These are phyloP conservation scores for Wallacemonas sp. DNA, from an alignment of 208 protist species.

Conservation along the genomic window DNA sequence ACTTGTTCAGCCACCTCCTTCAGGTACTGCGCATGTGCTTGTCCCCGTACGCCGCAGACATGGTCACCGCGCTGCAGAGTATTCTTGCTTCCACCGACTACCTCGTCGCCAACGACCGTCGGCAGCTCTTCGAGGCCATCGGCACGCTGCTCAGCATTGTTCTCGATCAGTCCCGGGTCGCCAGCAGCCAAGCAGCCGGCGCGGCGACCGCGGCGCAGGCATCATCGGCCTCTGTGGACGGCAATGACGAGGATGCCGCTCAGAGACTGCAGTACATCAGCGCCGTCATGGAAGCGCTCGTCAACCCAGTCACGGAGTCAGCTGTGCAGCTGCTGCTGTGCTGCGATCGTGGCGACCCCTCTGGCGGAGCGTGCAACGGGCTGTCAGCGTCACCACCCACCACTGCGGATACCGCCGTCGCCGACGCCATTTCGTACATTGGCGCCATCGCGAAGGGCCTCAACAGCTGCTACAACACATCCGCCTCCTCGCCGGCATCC, in stretches of 20 bases:
- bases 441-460: conserved; percentile 50
- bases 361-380: background rate
- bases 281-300: conserved; percentile 10
- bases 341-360: background rate
- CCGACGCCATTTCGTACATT: conserved; percentile 52
- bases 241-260: background rate
- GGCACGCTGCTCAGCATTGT: conserved; percentile 58
- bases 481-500: background rate
- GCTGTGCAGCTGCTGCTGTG: conserved; percentile 10
- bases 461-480: background rate
- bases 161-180: conserved; percentile 1
- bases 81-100: conserved; percentile 36
- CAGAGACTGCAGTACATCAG: background rate
- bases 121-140: conserved; percentile 71
- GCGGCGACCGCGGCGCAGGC: conserved; percentile 5
- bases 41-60: conserved; percentile 39
- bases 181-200: background rate
- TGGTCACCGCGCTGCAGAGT: conserved; percentile 57
- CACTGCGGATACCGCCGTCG: conserved; percentile 23
- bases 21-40: conserved; percentile 42
- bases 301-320: conserved; percentile 16
- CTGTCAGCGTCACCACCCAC: background rate
- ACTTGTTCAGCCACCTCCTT: conserved; percentile 68
- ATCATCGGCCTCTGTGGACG: background rate
- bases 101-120: conserved; percentile 41